Evolutionary conservation across 306 rosid species (phyloP), one percentile per base, ranked within the genome.

Genomic region (Cicer pinnatifidum): DNA sequence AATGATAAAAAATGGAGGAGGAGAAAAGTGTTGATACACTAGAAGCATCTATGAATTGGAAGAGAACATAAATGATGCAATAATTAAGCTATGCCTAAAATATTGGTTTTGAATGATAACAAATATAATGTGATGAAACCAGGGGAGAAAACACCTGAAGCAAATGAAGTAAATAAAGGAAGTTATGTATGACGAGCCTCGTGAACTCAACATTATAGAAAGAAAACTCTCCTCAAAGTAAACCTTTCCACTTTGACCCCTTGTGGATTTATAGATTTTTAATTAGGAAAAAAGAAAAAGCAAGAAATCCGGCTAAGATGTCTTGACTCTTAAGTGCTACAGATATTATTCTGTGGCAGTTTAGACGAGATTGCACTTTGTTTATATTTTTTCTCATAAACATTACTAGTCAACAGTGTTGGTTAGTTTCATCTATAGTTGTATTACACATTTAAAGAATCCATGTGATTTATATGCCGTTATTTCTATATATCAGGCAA

Each of bases 401-500:
- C 45, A 52, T 65, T 38, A 60, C 7, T 50, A 13, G 23, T 67
- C 50, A 16, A 46, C 56, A 11, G 4, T 43, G 15, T 43, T 54
- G 23, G 59, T 76, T 52, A 15, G 43, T 52, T 70, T 78, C 35
- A 3, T 68, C 38, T 67, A 51, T 19, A 63, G 12, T 60, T 75
- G 67, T 52, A 19, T 44, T 66, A 13, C 58, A 50, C 46, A 62
- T 47, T n/a, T 52, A 45, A 64, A 48, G 35, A 16, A 38, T 63
- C 28, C 67, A 61, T 38, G 41, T 50, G 46, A 50, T 62, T 67
- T 73, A 41, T 58, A 63, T 57, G 46, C 54, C 72, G 60, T 70
- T 67, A 12, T 52, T 66, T 69, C 76, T 62, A 39, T 73, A 69
- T 56, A 69, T 56, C 85, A 93, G 98, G 90, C 75, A 93, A 93